Evolutionary conservation across 1,284 basidiomycete species (phyloP).

Genomic region (Austroboletus novae-zelandiae): DNA sequence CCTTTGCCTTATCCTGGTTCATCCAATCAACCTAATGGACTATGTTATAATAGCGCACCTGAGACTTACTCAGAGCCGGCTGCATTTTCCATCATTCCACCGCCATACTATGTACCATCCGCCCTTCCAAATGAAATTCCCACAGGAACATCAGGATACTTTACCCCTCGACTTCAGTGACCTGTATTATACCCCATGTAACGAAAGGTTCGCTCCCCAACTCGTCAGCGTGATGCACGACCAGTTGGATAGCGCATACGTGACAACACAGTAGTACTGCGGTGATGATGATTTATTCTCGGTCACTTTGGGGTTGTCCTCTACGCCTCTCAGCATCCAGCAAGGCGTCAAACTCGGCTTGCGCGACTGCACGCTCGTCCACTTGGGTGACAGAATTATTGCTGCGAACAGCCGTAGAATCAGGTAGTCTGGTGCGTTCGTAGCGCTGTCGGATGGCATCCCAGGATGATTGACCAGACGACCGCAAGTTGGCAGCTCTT

Average conservation of each 20-base stretch:
- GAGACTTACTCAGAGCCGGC: constrained; percentile 12
- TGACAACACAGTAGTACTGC: neutral
- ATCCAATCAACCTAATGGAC: constrained; percentile 10
- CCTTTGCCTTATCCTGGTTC: constrained; percentile 37
- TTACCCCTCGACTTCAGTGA: constrained; percentile 2
- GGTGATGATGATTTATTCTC: constrained; percentile 3
- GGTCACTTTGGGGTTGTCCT: constrained; percentile 14
- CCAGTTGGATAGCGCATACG: neutral
- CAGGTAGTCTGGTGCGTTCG: constrained; percentile 38
- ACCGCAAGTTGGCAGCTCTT: constrained; percentile 49
- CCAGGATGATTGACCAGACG: constrained; percentile 55
- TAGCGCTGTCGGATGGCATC: constrained; percentile 61
- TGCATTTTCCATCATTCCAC: constrained; percentile 2
- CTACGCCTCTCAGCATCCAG: constrained; percentile 54
- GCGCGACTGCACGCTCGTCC: constrained; percentile 43
- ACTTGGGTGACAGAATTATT: constrained; percentile 12
- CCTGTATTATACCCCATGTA: constrained; percentile 10
- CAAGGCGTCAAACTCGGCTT: constrained; percentile 57
- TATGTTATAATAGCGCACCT: constrained; percentile 3
- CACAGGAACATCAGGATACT: constrained; percentile 7
- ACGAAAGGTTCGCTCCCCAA: neutral
- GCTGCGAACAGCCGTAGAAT: constrained; percentile 15
- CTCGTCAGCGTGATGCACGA: neutral
- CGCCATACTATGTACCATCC: constrained; percentile 7
- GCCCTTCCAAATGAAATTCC: constrained; percentile 10